These are phyloP conservation scores for Globisporangium megalacanthum DNA, from an alignment of 352 stramenopile genomes.

Conservation along the genomic window DNA sequence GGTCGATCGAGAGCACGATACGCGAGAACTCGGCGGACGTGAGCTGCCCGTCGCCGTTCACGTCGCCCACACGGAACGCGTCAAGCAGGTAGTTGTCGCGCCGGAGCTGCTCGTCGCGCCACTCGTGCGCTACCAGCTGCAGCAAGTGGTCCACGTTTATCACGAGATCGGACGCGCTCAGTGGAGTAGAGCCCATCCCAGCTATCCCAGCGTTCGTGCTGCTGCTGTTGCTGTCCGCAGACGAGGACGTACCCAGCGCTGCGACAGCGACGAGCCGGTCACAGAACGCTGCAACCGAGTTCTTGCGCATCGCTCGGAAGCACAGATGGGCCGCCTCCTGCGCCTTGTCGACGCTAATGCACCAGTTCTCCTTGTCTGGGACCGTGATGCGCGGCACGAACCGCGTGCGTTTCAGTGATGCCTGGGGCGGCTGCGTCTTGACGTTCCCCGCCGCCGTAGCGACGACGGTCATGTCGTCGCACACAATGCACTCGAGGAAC, in stretches of 20 bases:
- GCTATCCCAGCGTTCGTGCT: neutral
- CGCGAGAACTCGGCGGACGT: constrained; percentile 74
- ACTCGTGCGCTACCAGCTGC: constrained; percentile 60
- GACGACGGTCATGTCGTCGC: constrained; percentile 27
- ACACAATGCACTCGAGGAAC: constrained; percentile 75
- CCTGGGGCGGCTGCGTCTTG: neutral
- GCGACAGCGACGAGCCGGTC: constrained; percentile 49
- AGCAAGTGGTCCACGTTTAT: constrained; percentile 74
- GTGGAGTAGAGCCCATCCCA: neutral
- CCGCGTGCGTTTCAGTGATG: constrained; percentile 27
- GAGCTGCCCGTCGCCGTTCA: constrained; percentile 74
- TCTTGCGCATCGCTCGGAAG: constrained; percentile 71
- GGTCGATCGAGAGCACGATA: constrained; percentile 77
- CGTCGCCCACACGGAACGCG: constrained; percentile 68
- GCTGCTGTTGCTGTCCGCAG: neutral
- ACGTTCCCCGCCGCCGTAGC: constrained; percentile 1
- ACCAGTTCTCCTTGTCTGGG: constrained; percentile 67
- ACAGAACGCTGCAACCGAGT: constrained; percentile 47
- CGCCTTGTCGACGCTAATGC: constrained; percentile 57
- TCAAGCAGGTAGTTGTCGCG: constrained; percentile 62
- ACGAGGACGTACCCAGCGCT: constrained; percentile 30
- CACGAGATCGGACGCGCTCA: constrained; percentile 15
- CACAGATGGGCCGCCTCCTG: constrained; percentile 57
- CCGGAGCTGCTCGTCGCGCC: constrained; percentile 60
- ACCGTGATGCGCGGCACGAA: constrained; percentile 51